phyloP scores from a whole-genome alignment of 371 early-diverging fungal genomes.

The Mucor sp. region DNA sequence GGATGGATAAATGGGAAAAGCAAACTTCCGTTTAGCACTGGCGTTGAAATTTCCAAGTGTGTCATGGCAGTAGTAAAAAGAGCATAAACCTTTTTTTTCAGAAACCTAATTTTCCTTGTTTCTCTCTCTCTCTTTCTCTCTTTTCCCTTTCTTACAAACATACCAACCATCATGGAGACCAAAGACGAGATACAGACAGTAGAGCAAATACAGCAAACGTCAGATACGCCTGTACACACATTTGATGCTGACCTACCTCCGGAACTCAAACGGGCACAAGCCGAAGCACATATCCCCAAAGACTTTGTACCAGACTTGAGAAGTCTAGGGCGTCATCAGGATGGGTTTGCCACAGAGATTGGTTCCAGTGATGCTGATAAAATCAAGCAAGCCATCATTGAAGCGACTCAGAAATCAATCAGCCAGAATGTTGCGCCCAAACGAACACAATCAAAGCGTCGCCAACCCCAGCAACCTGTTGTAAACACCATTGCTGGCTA shows the following conservation, averaged over 20 bases:
- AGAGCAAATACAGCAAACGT: background rate
- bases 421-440: background rate
- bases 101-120: conserved; percentile 1
- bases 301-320: conserved; percentile 23
- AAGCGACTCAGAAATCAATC: conserved; percentile 25
- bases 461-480: conserved; percentile 3
- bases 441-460: conserved; percentile 1
- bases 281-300: conserved; percentile 9
- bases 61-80: background rate
- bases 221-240: conserved; percentile 16
- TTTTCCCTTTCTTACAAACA: background rate
- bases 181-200: background rate
- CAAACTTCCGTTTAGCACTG: background rate
- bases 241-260: conserved; percentile 19
- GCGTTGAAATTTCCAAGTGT: background rate
- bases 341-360: conserved; percentile 35
- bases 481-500: conserved; percentile 28
- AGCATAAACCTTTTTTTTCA: background rate
- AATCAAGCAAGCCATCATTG: conserved; percentile 23
- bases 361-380: conserved; percentile 27
- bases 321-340: conserved; percentile 20
- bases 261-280: conserved; percentile 18
- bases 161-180: background rate
- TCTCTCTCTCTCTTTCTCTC: background rate
- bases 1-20: background rate